A percentile compares a stretch with the other conserved stretches of the same genome.
Evolutionary conservation across 768 basidiomycete genomes (phyloP).

Genomic region (Suillus fuscotomentosus): DNA sequence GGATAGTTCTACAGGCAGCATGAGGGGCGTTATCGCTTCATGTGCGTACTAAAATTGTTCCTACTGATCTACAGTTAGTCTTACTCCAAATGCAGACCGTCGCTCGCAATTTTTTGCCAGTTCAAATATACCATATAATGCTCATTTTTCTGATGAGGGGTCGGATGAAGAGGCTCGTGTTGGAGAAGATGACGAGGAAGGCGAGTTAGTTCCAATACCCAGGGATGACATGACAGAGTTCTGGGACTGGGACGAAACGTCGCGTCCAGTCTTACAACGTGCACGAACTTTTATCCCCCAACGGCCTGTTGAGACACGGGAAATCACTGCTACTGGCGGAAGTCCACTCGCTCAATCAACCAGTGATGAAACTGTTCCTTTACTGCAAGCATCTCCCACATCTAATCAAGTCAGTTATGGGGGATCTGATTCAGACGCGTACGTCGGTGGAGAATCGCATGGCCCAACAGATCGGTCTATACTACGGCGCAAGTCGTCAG

Average conservation of each 20-base stretch:
- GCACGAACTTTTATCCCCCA: neutral
- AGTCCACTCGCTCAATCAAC: neutral
- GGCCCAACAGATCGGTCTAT: constrained; percentile 1
- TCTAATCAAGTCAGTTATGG: neutral
- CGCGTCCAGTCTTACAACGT: neutral
- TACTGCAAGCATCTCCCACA: constrained; percentile 33
- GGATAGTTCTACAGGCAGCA: constrained; percentile 43
- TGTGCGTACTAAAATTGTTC: constrained; percentile 38
- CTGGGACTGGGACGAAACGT: constrained; percentile 21
- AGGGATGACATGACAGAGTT: constrained; percentile 18
- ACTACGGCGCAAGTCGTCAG: constrained; percentile 1
- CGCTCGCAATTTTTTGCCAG: constrained; percentile 67
- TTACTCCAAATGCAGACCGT: constrained; percentile 45
- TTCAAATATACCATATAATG: constrained; percentile 52
- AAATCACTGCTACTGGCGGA: neutral
- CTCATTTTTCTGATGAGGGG: constrained; percentile 41
- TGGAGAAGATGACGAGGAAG: constrained; percentile 15
- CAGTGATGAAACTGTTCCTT: constrained; percentile 33
- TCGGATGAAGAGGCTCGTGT: constrained; percentile 22
- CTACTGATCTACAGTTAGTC: constrained; percentile 2
- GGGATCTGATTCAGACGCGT: neutral
- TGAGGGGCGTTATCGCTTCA: constrained; percentile 57
- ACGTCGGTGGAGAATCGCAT: neutral
- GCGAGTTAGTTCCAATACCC: neutral
- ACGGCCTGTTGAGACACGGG: neutral